These are phyloP conservation scores for Mortierella polycephala DNA, from an alignment of 371 early-diverging fungal species.

Conservation along the genomic window DNA sequence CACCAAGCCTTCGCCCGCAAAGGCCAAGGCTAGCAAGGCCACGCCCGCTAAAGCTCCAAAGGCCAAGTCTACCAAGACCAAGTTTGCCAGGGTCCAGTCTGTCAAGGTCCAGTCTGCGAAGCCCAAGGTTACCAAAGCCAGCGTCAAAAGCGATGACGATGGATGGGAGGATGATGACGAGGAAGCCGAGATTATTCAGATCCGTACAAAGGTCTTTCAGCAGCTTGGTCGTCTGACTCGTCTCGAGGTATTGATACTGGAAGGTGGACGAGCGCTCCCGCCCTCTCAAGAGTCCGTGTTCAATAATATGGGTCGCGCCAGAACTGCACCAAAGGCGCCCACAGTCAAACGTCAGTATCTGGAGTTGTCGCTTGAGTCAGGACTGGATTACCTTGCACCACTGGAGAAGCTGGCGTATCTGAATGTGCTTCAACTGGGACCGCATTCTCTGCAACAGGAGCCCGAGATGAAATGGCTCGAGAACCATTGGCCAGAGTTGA, in stretches of 20 bases:
- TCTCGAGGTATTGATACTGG: constrained; percentile 11
- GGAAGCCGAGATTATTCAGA: neutral
- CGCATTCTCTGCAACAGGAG: constrained; percentile 14
- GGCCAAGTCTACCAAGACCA: no score
- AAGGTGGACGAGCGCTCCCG: constrained; percentile 11
- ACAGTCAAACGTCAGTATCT: constrained; percentile 4
- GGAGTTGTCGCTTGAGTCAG: constrained; percentile 9
- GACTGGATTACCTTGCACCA: constrained; percentile 18
- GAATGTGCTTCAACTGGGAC: constrained; percentile 17
- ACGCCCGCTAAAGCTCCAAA: no score
- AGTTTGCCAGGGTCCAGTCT: no score
- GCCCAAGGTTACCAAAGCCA: no score
- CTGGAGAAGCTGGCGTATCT: constrained; percentile 7
- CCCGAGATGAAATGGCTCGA: constrained; percentile 24
- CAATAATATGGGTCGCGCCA: neutral
- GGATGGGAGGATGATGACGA: neutral
- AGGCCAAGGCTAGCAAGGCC: no score
- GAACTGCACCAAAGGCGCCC: neutral
- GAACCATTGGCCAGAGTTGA: constrained; percentile 23
- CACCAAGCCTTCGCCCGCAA: no score
- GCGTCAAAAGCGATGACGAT: neutral
- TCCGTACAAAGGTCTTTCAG: constrained; percentile 17
- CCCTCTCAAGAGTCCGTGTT: neutral
- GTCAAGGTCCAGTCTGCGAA: no score
- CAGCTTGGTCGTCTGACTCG: constrained; percentile 18